Conservation (phyloP, 495 filamentous ascomycete genomes). For the Penicillium canescens region DNA sequence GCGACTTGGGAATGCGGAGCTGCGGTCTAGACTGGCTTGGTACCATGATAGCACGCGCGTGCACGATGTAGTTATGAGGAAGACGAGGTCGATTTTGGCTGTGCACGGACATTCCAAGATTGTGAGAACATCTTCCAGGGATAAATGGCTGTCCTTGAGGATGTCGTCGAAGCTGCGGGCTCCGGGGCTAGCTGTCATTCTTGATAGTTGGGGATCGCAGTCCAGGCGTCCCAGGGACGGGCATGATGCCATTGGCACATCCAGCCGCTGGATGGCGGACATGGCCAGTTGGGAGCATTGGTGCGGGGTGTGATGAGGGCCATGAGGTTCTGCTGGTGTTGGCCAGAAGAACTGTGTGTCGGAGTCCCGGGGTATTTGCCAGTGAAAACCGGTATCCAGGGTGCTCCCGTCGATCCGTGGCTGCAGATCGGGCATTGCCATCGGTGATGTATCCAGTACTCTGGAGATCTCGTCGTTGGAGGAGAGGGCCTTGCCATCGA, state of each 20-base stretch:
- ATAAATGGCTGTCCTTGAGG: conserved; percentile 7
- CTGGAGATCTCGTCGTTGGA: not conserved
- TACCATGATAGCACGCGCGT: conserved; percentile 7
- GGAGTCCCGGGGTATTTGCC: not conserved
- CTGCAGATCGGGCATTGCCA: not conserved
- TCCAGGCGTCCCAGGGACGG: not conserved
- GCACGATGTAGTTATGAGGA: conserved; percentile 4
- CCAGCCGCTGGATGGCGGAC: conserved; percentile 5
- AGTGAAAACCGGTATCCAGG: not conserved
- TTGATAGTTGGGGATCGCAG: not conserved
- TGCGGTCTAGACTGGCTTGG: conserved; percentile 9
- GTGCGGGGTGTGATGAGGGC: not conserved
- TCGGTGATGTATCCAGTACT: not conserved
- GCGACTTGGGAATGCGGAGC: not conserved
- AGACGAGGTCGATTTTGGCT: conserved; percentile 2
- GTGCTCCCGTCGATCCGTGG: not conserved
- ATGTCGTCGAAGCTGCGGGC: conserved; percentile 8
- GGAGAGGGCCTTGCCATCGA: not conserved
- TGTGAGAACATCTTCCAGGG: conserved; percentile 5
- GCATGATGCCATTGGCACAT: conserved; percentile 3
- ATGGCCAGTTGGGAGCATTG: conserved; percentile 8
- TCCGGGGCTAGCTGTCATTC: not conserved
- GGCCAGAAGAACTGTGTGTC: not conserved
- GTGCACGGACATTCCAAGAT: conserved; percentile 6
- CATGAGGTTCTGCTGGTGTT: not conserved